A percentile compares a stretch with the other conserved stretches of the same genome.
phyloP scores from a whole-genome alignment of 345 rosid species.

The Populus euphratica region DNA sequence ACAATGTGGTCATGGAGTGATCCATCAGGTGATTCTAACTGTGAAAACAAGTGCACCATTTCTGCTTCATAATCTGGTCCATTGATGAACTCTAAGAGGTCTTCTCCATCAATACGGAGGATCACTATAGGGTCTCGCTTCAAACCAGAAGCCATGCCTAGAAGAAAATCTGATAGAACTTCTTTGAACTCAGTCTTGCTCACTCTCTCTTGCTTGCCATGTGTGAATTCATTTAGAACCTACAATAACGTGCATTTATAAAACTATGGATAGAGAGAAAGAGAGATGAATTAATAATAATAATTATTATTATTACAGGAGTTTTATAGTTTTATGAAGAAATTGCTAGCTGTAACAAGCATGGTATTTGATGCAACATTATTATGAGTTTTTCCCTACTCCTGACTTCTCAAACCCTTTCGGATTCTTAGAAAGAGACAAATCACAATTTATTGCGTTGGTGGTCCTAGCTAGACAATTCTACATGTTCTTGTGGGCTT shows the following conservation, averaged over 20 bases:
- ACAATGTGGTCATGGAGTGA: slow-evolving; percentile 46
- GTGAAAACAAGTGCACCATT: slow-evolving; percentile 52
- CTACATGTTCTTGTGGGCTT: neutral
- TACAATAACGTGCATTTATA: slow-evolving; percentile 5
- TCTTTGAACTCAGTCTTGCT: slow-evolving; percentile 78
- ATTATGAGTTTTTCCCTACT: neutral
- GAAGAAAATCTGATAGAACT: slow-evolving; percentile 77
- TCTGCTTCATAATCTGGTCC: slow-evolving; percentile 67
- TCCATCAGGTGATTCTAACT: slow-evolving; percentile 38
- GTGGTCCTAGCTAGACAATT: neutral
- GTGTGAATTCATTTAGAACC: slow-evolving; percentile 88
- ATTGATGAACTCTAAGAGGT: slow-evolving; percentile 71
- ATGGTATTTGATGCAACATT: neutral
- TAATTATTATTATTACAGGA: too few relatives aligned
- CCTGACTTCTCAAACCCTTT: neutral
- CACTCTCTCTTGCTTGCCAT: slow-evolving; percentile 75
- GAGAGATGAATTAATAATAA: too few relatives aligned
- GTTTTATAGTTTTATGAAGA: too few relatives aligned
- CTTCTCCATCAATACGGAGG: slow-evolving; percentile 95
- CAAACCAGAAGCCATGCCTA: slow-evolving; percentile 97
- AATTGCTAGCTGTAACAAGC: too few relatives aligned
- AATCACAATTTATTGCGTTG: neutral
- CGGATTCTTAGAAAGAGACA: neutral
- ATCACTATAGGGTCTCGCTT: slow-evolving; percentile 93
- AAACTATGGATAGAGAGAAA: too few relatives aligned